These are phyloP conservation scores for Candida silvatica DNA, from an alignment of 805 yeast genomes.

Conservation along the genomic window DNA sequence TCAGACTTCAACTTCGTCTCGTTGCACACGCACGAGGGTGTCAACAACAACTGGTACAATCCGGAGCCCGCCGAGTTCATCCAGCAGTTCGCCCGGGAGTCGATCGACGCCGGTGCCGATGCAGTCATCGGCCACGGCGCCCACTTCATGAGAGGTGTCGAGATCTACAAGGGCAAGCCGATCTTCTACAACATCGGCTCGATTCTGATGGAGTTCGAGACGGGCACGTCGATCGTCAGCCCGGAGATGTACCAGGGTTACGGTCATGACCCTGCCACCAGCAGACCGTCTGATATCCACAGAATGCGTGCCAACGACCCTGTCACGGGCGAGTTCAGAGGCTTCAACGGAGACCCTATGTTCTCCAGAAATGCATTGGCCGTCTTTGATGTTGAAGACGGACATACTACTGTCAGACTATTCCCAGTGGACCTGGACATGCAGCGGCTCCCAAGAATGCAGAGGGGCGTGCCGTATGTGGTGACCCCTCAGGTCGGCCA, in stretches of 20 bases:
- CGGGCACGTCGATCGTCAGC: conserved; percentile 17
- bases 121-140: conserved; percentile 22
- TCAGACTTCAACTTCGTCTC: conserved; percentile 19
- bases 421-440: conserved; percentile 20
- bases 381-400: conserved; percentile 15
- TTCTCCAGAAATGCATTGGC: conserved; percentile 20
- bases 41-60: conserved; percentile 25
- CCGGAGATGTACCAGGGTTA: conserved; percentile 20
- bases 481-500: conserved; percentile 15
- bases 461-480: conserved; percentile 19
- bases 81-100: conserved; percentile 16
- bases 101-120: conserved; percentile 20
- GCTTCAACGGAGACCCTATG: conserved; percentile 17
- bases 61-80: conserved; percentile 18
- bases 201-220: conserved; percentile 20
- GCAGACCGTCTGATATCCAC: conserved; percentile 20
- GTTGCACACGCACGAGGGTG: conserved; percentile 22
- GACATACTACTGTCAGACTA: conserved; percentile 10
- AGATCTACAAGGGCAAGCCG: conserved; percentile 19
- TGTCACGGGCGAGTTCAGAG: conserved; percentile 17
- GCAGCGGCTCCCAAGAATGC: conserved; percentile 13
- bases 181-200: conserved; percentile 21
- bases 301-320: conserved; percentile 17
- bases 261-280: conserved; percentile 13
- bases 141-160: conserved; percentile 22